Percentiles rank a stretch among this genome's conserved stretches.
Conservation (phyloP, 2,329 filamentous ascomycete genomes). For the Alternaria dauci region DNA sequence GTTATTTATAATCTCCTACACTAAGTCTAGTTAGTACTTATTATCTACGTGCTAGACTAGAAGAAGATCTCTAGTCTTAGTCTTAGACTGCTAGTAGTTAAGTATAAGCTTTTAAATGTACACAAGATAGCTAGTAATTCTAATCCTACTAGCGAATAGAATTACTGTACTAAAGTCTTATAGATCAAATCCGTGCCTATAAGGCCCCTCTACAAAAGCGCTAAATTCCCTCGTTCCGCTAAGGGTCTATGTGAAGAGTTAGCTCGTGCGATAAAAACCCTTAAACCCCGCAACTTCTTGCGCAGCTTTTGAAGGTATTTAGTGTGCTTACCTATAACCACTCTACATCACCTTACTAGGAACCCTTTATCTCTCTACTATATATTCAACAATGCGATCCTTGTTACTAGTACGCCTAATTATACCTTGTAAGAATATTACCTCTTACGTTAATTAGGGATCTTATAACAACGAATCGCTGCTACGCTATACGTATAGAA, state of each 20-base stretch:
- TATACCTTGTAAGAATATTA: conserved; percentile 1
- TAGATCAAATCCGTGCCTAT: conserved; percentile 17
- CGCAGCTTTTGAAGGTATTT: background rate
- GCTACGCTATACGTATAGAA: conserved; percentile 2
- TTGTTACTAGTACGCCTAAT: conserved; percentile 10
- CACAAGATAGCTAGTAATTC: conserved; percentile 21
- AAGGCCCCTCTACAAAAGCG: conserved; percentile 23
- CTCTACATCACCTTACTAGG: background rate
- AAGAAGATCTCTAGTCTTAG: conserved; percentile 25
- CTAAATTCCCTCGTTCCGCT: background rate
- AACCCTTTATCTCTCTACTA: background rate
- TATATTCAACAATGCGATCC: background rate
- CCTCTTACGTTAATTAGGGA: conserved; percentile 8
- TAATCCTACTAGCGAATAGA: conserved; percentile 27
- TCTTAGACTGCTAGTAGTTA: conserved; percentile 13
- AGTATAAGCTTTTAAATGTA: conserved; percentile 23
- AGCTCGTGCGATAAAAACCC: conserved; percentile 3
- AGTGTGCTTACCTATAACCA: background rate
- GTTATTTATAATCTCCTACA: conserved; percentile 17
- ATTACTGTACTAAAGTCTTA: conserved; percentile 24
- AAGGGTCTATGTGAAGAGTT: background rate
- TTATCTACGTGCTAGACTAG: conserved; percentile 23
- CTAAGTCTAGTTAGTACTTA: conserved; percentile 15
- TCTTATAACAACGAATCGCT: conserved; percentile 4
- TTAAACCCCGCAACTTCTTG: background rate